Conservation (phyloP, 352 stramenopile species). For the Pythium brachiatum region DNA sequence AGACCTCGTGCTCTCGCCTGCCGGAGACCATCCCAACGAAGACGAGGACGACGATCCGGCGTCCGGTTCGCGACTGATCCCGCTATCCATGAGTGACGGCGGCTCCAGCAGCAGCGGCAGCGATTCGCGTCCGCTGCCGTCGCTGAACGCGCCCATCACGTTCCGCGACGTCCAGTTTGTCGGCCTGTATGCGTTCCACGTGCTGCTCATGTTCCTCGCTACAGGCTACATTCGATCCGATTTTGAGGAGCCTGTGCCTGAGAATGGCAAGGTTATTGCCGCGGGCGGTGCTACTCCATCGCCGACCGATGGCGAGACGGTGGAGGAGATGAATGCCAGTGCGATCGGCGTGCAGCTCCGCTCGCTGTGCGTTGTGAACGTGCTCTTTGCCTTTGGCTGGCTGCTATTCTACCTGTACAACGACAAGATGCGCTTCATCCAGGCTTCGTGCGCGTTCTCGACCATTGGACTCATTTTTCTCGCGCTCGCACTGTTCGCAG, state of each 20-base stretch:
- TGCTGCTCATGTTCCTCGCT: conserved; percentile 46
- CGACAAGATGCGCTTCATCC: conserved; percentile 71
- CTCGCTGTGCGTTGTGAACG: conserved; percentile 67
- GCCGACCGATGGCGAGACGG: conserved; percentile 18
- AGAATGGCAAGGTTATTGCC: conserved; percentile 1
- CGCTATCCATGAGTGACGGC: conserved; percentile 68
- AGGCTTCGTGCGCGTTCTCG: conserved; percentile 67
- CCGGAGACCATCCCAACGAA: conserved; percentile 13
- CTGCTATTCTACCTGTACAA: conserved; percentile 72
- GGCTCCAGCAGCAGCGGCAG: conserved; percentile 36
- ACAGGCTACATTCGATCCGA: conserved; percentile 39
- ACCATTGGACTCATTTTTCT: conserved; percentile 49
- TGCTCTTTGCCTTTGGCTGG: conserved; percentile 70
- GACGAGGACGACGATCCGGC: conserved; percentile 15
- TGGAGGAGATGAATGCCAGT: conserved; percentile 30
- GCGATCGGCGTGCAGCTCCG: conserved; percentile 54
- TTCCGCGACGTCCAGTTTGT: conserved; percentile 61
- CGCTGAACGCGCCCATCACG: conserved; percentile 53
- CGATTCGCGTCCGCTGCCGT: conserved; percentile 56
- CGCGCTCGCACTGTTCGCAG: conserved; percentile 47
- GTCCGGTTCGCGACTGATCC: conserved; percentile 49
- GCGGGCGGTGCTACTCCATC: conserved; percentile 2
- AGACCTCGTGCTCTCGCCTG: conserved; percentile 56
- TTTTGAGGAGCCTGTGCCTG: conserved; percentile 21
- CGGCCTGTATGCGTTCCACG: conserved; percentile 46